Conservation (phyloP, 1,139 yeast species). For the Wickerhamomyces sp. region DNA sequence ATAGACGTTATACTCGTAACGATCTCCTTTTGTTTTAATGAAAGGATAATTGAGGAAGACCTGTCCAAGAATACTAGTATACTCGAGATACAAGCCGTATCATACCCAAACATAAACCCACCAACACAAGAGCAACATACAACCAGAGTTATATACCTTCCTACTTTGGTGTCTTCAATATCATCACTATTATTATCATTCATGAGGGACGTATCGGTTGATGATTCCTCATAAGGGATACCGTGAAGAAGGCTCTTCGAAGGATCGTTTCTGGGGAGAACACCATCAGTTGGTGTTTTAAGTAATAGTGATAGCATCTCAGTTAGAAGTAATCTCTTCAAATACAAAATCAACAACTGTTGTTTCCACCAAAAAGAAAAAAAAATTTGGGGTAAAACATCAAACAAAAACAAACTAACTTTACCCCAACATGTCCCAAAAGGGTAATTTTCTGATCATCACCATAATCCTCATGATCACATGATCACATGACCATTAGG, state of each 20-base stretch:
- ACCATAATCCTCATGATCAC: no score
- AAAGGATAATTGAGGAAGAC: slow-evolving; percentile 20
- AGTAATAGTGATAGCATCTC: not conserved
- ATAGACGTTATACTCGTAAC: slow-evolving; percentile 39
- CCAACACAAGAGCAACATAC: slow-evolving; percentile 28
- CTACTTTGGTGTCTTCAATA: slow-evolving; percentile 25
- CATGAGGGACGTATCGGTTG: slow-evolving; percentile 15
- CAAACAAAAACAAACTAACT: no score
- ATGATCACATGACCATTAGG: no score
- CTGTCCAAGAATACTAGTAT: slow-evolving; percentile 33
- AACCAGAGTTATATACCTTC: slow-evolving; percentile 16
- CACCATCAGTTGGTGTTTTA: no score
- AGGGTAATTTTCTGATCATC: no score
- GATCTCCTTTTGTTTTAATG: slow-evolving; percentile 32
- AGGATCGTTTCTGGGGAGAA: no score
- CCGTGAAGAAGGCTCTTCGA: slow-evolving; percentile 7
- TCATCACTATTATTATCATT: slow-evolving; percentile 7
- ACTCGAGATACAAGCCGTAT: slow-evolving; percentile 40
- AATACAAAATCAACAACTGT: no score
- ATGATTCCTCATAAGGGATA: slow-evolving; percentile 21
- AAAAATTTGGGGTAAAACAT: no score
- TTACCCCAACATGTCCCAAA: no score
- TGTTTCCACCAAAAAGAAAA: no score
- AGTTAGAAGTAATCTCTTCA: no score
- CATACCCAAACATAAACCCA: slow-evolving; percentile 39